Evolutionary conservation across 805 yeast species (phyloP).

Genomic region (Torulaspora franciscae): DNA sequence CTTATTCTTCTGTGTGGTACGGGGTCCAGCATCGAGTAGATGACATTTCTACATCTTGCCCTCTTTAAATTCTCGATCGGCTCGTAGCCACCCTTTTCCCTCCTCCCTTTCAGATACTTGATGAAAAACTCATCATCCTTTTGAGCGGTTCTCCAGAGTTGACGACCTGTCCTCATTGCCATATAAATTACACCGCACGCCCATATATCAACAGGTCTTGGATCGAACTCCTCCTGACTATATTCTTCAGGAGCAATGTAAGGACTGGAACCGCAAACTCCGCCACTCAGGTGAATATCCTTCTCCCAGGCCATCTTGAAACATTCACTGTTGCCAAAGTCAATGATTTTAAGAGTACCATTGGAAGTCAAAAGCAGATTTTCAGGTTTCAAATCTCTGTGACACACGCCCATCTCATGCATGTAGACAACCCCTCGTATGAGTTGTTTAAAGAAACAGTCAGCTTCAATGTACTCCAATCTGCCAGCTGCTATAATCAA

Average conservation of each 20-base stretch:
- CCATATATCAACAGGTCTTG: slow-evolving; percentile 83
- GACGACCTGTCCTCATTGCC: slow-evolving; percentile 94
- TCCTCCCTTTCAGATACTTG: slow-evolving; percentile 71
- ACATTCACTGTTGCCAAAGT: slow-evolving; percentile 83
- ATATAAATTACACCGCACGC: slow-evolving; percentile 88
- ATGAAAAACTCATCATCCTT: slow-evolving; percentile 75
- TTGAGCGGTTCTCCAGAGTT: slow-evolving; percentile 82
- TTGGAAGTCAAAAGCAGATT: slow-evolving; percentile 70
- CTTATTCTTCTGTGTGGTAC: slow-evolving; percentile 81
- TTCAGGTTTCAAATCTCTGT: slow-evolving; percentile 92
- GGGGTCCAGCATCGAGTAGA: slow-evolving; percentile 90
- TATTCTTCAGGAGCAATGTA: slow-evolving; percentile 90
- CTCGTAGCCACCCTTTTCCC: slow-evolving; percentile 79
- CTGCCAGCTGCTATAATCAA: slow-evolving; percentile 71
- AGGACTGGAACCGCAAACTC: slow-evolving; percentile 81
- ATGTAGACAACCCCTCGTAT: slow-evolving; percentile 81
- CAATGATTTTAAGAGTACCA: slow-evolving; percentile 77
- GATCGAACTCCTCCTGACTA: slow-evolving; percentile 60
- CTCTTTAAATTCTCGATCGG: slow-evolving; percentile 84
- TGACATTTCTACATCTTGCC: slow-evolving; percentile 86
- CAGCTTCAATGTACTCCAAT: slow-evolving; percentile 77
- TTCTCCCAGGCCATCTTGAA: slow-evolving; percentile 81
- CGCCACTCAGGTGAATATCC: slow-evolving; percentile 62
- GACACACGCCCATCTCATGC: slow-evolving; percentile 87
- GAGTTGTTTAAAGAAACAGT: slow-evolving; percentile 83